Evolutionary conservation across 2,329 filamentous ascomycete genomes (phyloP), one percentile per base, ranked within the genome.

Genomic region (Colletotrichum incanum): DNA sequence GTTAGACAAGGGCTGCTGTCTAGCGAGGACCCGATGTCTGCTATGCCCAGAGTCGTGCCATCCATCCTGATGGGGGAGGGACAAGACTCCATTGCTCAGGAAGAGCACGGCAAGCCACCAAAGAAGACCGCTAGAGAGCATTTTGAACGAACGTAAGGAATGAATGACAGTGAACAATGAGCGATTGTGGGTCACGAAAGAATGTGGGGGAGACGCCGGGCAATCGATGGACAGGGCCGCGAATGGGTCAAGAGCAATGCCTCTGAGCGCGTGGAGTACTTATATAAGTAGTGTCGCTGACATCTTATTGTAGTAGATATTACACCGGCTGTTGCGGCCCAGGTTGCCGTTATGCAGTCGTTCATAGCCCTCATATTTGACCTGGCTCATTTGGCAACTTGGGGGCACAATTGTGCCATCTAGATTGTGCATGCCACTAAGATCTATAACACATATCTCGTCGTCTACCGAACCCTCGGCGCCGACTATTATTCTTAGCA

Each of bases 1-100:
- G 14, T 67, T 62, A 18, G 47, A 56, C 3, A 55, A 14, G 16
- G 65, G 41, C 5, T 47, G 28, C 20, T 68, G 66, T 58, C 66
- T 63, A 8, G 39, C 50, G 43, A 50, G 16, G 9, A 50, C 12
- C 28, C 37, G 52, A 14, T 43, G 23, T 18, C 23, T 43, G 1
- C 14, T 20, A 7, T 59, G 67, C 14, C 16, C 23, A 4, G 50
- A 9, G 7, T 65, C 52, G 9, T 43, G 26, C 43, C 43, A 16
- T 6, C 9, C 39, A 34, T 54, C 34, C 4, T 59, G 54, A 7
- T 59, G 47, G 6, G 52, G 52, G 47, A 31, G 26, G 4, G 37
- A 39, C 3, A 52, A 7, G 14, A 16, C 54, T 16, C 61, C 54
- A 9, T n/a, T 58, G 39, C 52, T 65, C 23, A 66, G 18, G 26